These are phyloP conservation scores for Alternaria conjuncta DNA, from an alignment of 2,329 filamentous ascomycete genomes.

Conservation along the genomic window DNA sequence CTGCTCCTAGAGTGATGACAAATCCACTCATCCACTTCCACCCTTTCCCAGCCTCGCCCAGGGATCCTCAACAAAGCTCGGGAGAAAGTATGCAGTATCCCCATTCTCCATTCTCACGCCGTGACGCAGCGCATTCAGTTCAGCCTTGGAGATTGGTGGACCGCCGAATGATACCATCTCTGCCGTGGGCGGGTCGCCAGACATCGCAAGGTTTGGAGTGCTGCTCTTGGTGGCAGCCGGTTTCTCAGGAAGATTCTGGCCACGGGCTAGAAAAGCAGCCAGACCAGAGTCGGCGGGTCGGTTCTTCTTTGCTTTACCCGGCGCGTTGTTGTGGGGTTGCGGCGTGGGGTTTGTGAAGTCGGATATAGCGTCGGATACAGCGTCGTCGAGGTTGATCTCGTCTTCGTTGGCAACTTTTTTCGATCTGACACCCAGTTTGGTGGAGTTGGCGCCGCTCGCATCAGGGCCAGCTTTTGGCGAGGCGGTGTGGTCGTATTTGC, in stretches of 20 bases:
- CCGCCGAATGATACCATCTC: slow-evolving; percentile 41
- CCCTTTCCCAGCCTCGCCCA: slow-evolving; percentile 57
- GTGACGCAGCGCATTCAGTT: slow-evolving; percentile 47
- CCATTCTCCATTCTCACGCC: slow-evolving; percentile 59
- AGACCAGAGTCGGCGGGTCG: slow-evolving; percentile 33
- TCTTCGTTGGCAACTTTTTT: slow-evolving; percentile 16
- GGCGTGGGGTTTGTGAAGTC: not conserved
- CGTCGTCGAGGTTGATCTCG: not conserved
- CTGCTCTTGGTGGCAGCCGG: slow-evolving; percentile 2
- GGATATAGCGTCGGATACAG: not conserved
- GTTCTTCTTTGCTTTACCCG: slow-evolving; percentile 13
- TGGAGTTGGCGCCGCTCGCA: slow-evolving; percentile 43
- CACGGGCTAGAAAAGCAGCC: slow-evolving; percentile 40
- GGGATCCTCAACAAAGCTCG: slow-evolving; percentile 73
- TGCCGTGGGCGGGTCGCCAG: slow-evolving; percentile 6
- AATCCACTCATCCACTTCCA: not conserved
- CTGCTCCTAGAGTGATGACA: not conserved
- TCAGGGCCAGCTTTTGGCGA: slow-evolving; percentile 52
- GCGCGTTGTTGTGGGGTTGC: slow-evolving; percentile 1
- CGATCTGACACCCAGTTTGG: slow-evolving; percentile 48
- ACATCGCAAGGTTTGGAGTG: not conserved
- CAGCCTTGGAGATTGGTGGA: slow-evolving; percentile 29
- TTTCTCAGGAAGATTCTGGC: slow-evolving; percentile 31
- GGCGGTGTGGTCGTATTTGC: slow-evolving; percentile 68
- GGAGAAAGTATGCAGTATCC: slow-evolving; percentile 73